Evolutionary conservation across 352 stramenopile genomes (phyloP).

Genomic region (Albugo laibachii): DNA sequence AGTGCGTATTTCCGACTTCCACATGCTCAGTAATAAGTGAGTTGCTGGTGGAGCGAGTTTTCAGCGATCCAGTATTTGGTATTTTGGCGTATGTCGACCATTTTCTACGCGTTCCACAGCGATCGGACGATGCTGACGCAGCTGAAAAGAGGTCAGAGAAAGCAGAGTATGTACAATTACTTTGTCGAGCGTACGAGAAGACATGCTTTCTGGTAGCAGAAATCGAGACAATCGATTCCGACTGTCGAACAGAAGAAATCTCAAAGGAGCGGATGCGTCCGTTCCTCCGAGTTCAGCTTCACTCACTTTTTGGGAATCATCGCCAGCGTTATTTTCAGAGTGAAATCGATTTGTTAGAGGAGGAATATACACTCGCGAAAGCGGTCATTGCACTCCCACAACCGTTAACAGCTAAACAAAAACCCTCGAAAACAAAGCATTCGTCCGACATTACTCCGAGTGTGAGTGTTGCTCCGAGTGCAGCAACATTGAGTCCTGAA

Average conservation of each 20-base stretch:
- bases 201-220: slow-evolving; percentile 22
- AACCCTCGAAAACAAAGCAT: slow-evolving; percentile 17
- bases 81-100: slow-evolving; percentile 58
- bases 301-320: slow-evolving; percentile 60
- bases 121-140: neutral
- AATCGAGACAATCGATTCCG: slow-evolving; percentile 22
- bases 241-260: slow-evolving; percentile 2
- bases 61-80: slow-evolving; percentile 60
- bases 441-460: slow-evolving; percentile 9
- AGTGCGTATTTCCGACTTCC: slow-evolving; percentile 26
- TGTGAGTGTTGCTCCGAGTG: slow-evolving; percentile 3
- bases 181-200: slow-evolving; percentile 45
- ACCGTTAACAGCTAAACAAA: slow-evolving; percentile 16
- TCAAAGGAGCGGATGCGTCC: slow-evolving; percentile 31
- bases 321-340: slow-evolving; percentile 39
- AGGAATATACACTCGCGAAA: slow-evolving; percentile 21
- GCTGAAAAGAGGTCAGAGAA: neutral
- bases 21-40: slow-evolving; percentile 29
- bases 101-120: slow-evolving; percentile 16
- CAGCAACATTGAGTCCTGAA: slow-evolving; percentile 4
- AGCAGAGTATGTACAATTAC: slow-evolving; percentile 35
- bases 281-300: slow-evolving; percentile 52
- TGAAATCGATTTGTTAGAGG: slow-evolving; percentile 39
- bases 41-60: slow-evolving; percentile 42
- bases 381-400: slow-evolving; percentile 27